Evolutionary conservation across 306 rosid genomes (phyloP).

Genomic region (Rosa rugosa): DNA sequence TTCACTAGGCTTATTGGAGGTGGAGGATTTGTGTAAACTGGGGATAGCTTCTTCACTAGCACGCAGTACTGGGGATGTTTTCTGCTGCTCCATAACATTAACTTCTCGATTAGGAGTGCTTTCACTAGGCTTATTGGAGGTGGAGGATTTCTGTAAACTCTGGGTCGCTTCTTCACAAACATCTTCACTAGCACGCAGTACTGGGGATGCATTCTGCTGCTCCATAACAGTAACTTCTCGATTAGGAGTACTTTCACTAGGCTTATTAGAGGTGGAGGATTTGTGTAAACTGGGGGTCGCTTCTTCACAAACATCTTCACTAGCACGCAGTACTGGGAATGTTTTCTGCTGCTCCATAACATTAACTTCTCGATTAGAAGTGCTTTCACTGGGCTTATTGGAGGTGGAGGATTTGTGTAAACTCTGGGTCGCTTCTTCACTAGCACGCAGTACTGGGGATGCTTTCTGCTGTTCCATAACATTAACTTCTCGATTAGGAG

Average conservation of each 20-base stretch:
- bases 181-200: slow-evolving; percentile 12
- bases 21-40: neutral
- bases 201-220: slow-evolving; percentile 7
- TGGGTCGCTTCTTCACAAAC: neutral
- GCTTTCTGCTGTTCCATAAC: slow-evolving; percentile 11
- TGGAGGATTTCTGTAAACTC: neutral
- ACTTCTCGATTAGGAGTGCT: neutral
- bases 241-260: slow-evolving; percentile 13
- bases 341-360: slow-evolving; percentile 11
- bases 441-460: slow-evolving; percentile 4
- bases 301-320: neutral
- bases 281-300: neutral
- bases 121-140: slow-evolving; percentile 21
- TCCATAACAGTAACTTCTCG: slow-evolving; percentile 5
- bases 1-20: slow-evolving; percentile 22
- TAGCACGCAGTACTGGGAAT: slow-evolving; percentile 7
- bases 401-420: slow-evolving; percentile 6
- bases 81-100: slow-evolving; percentile 6
- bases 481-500: slow-evolving; percentile 3
- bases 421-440: neutral
- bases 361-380: slow-evolving; percentile 6
- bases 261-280: slow-evolving; percentile 24
- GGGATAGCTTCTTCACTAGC: neutral
- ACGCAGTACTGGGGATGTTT: slow-evolving; percentile 11
- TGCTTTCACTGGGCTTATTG: slow-evolving; percentile 23